These are phyloP conservation scores for Globisporangium ultimum DNA, from an alignment of 352 stramenopile species.

Conservation along the genomic window DNA sequence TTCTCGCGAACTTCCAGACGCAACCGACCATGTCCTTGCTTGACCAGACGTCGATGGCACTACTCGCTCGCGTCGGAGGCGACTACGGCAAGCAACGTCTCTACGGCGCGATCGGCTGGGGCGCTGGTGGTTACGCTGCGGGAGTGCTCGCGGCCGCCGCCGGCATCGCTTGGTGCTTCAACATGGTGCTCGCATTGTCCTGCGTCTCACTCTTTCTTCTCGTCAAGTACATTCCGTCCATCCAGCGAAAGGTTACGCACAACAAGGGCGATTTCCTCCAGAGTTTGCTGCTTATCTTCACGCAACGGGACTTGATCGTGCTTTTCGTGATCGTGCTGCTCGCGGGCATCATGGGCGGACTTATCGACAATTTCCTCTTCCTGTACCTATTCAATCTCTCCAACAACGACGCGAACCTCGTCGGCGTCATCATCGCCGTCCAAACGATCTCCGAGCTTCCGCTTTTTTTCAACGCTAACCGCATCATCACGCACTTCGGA, in stretches of 20 bases:
- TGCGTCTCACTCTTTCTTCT: slow-evolving; percentile 57
- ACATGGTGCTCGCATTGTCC: slow-evolving; percentile 64
- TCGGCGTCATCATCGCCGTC: slow-evolving; percentile 63
- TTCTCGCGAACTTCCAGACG: slow-evolving; percentile 72
- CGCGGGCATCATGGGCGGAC: slow-evolving; percentile 48
- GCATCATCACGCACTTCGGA: slow-evolving; percentile 58
- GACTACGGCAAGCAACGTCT: slow-evolving; percentile 80
- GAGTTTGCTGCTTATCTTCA: slow-evolving; percentile 37
- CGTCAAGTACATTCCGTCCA: slow-evolving; percentile 43
- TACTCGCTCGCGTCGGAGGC: slow-evolving; percentile 53
- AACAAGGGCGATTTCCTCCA: slow-evolving; percentile 31
- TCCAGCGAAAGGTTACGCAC: slow-evolving; percentile 22
- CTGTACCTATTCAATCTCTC: slow-evolving; percentile 74
- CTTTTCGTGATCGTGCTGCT: slow-evolving; percentile 67
- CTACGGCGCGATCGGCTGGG: slow-evolving; percentile 68
- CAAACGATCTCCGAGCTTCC: slow-evolving; percentile 73
- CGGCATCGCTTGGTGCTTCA: slow-evolving; percentile 77
- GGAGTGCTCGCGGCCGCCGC: slow-evolving; percentile 54
- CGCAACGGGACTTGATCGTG: slow-evolving; percentile 56
- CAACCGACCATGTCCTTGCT: slow-evolving; percentile 63
- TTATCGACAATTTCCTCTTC: slow-evolving; percentile 73
- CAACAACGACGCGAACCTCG: slow-evolving; percentile 51
- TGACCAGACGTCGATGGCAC: slow-evolving; percentile 62
- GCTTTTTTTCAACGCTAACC: slow-evolving; percentile 72
- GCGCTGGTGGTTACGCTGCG: slow-evolving; percentile 58